A percentile compares a stretch with the other conserved stretches of the same genome.
phyloP scores from a whole-genome alignment of 768 basidiomycete species.

The Suillus lakei region DNA sequence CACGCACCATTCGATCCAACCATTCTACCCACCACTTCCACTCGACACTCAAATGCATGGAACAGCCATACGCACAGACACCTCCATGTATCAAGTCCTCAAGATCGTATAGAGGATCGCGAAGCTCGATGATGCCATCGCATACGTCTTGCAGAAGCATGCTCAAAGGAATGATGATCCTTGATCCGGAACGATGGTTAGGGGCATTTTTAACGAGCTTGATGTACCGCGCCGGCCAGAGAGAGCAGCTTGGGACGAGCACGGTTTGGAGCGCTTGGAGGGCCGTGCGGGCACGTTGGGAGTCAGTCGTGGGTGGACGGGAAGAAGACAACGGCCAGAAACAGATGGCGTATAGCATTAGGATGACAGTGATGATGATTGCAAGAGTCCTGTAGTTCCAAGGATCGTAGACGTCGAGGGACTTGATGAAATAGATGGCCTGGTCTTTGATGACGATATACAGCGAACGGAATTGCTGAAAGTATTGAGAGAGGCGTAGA shows the following conservation, averaged over 20 bases:
- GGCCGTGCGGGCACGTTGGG: too few species aligned
- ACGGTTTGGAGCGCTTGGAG: too few species aligned
- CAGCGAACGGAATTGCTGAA: background rate
- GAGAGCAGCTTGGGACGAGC: too few species aligned
- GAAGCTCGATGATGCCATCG: conserved; percentile 48
- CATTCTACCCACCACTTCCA: conserved; percentile 37
- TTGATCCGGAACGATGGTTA: too few species aligned
- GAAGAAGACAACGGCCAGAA: too few species aligned
- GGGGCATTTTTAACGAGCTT: too few species aligned
- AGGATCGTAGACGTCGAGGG: too few species aligned
- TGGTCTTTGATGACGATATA: background rate
- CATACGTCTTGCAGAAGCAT: conserved; percentile 41
- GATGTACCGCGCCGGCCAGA: too few species aligned
- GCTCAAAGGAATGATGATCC: conserved; percentile 26
- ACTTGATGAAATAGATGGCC: background rate
- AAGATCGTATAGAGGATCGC: conserved; percentile 44
- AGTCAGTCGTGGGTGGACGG: too few species aligned
- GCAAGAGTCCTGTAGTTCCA: too few species aligned
- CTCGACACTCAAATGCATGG: conserved; percentile 36
- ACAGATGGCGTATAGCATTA: too few species aligned
- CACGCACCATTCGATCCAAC: conserved; percentile 26
- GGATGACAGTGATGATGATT: too few species aligned
- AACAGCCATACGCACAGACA: conserved; percentile 41
- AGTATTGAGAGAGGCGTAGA: background rate
- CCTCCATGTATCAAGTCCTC: conserved; percentile 39